Percentiles rank a stretch among this genome's conserved stretches.
Evolutionary conservation across 345 rosid genomes (phyloP).

Genomic region (Crucihimalaya himalaica): DNA sequence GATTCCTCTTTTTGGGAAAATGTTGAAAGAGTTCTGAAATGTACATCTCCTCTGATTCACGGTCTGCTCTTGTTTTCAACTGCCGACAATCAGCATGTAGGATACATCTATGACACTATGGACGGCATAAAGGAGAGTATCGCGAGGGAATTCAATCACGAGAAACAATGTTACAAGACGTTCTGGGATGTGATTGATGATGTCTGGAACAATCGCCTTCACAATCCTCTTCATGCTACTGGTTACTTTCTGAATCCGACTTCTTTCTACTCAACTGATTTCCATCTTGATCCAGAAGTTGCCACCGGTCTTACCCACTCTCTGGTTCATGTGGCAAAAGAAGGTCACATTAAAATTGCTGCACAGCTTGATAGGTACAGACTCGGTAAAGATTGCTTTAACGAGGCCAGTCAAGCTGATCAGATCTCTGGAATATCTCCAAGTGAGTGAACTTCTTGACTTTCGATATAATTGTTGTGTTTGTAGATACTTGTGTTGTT

Average conservation of each 20-base stretch:
- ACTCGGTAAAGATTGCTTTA: slow-evolving; percentile 50
- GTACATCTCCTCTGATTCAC: slow-evolving; percentile 49
- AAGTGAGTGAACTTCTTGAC: slow-evolving; percentile 40
- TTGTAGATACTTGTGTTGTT: background rate
- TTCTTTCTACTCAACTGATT: slow-evolving; percentile 55
- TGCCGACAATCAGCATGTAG: slow-evolving; percentile 46
- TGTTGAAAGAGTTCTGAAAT: slow-evolving; percentile 49
- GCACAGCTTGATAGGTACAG: slow-evolving; percentile 53
- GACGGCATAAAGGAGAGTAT: slow-evolving; percentile 68
- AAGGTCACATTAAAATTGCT: slow-evolving; percentile 28
- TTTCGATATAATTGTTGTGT: background rate
- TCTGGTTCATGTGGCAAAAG: slow-evolving; percentile 46
- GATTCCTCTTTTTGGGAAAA: slow-evolving; percentile 55
- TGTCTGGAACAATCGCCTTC: slow-evolving; percentile 57
- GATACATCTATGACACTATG: slow-evolving; percentile 68
- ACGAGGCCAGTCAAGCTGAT: slow-evolving; percentile 49
- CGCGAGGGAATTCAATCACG: slow-evolving; percentile 34
- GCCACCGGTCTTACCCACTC: slow-evolving; percentile 52
- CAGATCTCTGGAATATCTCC: slow-evolving; percentile 47
- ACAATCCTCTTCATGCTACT: slow-evolving; percentile 71
- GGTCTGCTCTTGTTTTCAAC: slow-evolving; percentile 42
- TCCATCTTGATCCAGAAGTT: slow-evolving; percentile 57
- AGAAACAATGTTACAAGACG: slow-evolving; percentile 42
- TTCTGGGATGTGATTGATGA: slow-evolving; percentile 67
- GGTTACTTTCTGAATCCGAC: slow-evolving; percentile 66